Base-by-base conservation (phyloP, 306 rosid genomes). In the Sophora flavescens region DNA sequence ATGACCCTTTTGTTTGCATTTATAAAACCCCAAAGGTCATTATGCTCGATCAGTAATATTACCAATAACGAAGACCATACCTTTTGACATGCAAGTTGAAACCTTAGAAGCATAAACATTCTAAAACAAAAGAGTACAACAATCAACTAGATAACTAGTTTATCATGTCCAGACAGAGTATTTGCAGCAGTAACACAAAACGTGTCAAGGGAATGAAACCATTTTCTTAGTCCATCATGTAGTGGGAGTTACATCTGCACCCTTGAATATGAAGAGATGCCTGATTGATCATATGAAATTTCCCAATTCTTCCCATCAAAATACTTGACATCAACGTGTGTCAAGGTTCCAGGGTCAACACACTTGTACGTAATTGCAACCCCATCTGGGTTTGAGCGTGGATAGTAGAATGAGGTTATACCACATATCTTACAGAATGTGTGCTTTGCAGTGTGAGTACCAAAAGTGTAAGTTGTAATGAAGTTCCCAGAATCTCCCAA, bases 381-480 rank as follows among this genome's bases (percentile, higher is more conserved):
- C 36, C 98, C 97, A 80, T 94, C 97, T 10, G 95, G 97, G 75
- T 94, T 94, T 6, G 95, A 92, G 41, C 96, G 98, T 2, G 96
- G 96, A 81, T 71, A 50, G 70, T 79, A 94, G 78, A 92, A 94
- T 3, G 98, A 94, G 64, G 97, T 90, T 74, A 94, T 92, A 44
- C 97, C 97, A 76, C 98, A 94, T 45, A 82, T 80, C 68, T 86
- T 94, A 50, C 97, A 94, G 61, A 94, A 94, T 8, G 86, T 89
- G 80, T 94, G 98, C 78, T 89, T 94, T 47, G 95, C 98, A 13
- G 87, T 86, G 62, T 90, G 96, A 80, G 90, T 75, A 10, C 92
- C 98, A 63, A 89, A 94, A 22, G 92, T 86, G 75, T 92, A 94
- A 47, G 96, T 89, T 18, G 95, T 87, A 18, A 94, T 63, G 67